Evolutionary conservation across 257 asterid species (phyloP).

Genomic region (Gentiana straminea): DNA sequence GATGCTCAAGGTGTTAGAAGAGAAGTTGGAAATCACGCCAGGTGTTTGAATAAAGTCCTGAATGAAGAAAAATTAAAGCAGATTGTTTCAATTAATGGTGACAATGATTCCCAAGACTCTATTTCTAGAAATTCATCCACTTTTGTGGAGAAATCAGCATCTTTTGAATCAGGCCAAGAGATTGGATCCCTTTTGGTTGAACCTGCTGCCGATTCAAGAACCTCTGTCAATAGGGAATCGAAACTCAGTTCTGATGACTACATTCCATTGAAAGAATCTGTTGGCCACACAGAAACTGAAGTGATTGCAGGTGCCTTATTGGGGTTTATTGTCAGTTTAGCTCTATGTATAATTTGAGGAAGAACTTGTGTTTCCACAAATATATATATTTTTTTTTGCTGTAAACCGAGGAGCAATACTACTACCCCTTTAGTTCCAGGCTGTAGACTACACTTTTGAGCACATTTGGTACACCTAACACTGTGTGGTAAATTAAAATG

Average conservation of each 20-base stretch:
- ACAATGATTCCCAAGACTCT: constrained; percentile 20
- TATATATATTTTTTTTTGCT: no score
- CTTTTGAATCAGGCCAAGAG: constrained; percentile 15
- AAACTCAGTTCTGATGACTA: constrained; percentile 9
- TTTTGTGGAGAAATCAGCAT: constrained; percentile 18
- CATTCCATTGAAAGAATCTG: constrained; percentile 55
- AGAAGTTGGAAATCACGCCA: constrained; percentile 90
- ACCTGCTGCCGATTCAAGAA: constrained; percentile 17
- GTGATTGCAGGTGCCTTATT: constrained; percentile 82
- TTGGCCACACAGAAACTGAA: constrained; percentile 82
- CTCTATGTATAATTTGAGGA: constrained; percentile 20
- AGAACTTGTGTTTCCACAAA: not conserved
- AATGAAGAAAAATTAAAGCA: constrained; percentile 20
- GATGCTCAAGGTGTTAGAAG: constrained; percentile 98
- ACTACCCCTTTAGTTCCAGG: no score
- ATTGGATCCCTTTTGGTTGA: constrained; percentile 34
- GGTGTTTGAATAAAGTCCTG: constrained; percentile 45
- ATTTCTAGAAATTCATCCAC: constrained; percentile 22
- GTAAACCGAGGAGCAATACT: no score
- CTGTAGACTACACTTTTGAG: no score
- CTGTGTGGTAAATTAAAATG: no score
- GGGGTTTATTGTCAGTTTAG: constrained; percentile 66
- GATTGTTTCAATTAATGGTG: constrained; percentile 22
- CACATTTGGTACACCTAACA: no score
- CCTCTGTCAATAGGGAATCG: constrained; percentile 17